Conservation (phyloP, 331 rosid species). For the Acacia concinna region DNA sequence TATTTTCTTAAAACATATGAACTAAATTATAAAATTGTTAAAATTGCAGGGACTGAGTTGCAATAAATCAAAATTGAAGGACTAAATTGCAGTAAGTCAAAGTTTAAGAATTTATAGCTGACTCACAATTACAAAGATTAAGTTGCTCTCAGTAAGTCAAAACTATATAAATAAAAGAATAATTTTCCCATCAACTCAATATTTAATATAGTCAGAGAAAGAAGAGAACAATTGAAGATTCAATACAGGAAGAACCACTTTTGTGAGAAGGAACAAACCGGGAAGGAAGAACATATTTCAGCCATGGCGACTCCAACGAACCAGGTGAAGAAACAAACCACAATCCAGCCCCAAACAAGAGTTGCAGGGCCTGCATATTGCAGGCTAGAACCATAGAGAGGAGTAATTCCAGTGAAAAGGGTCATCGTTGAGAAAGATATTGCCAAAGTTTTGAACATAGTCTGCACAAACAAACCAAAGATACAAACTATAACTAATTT, state of each 20-base stretch:
- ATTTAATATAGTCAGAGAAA: background rate
- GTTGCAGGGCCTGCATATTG: conserved; percentile 81
- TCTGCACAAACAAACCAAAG: conserved; percentile 46
- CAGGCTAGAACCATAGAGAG: conserved; percentile 80
- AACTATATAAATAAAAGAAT: too few relatives aligned
- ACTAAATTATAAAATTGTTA: too few relatives aligned
- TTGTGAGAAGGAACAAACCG: conserved; percentile 46
- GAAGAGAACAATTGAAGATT: background rate
- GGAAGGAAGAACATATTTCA: conserved; percentile 92
- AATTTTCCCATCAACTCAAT: background rate
- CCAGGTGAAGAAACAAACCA: conserved; percentile 84
- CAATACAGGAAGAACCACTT: background rate
- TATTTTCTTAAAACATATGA: too few relatives aligned
- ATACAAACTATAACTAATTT: background rate
- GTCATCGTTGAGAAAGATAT: conserved; percentile 87
- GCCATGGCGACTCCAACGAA: conserved; percentile 89
- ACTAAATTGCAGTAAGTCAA: too few relatives aligned
- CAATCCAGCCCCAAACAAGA: conserved; percentile 92
- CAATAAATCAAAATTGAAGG: too few relatives aligned
- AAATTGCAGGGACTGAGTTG: too few relatives aligned
- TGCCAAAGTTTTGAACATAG: conserved; percentile 83
- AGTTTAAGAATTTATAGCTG: too few relatives aligned
- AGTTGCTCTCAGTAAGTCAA: too few relatives aligned
- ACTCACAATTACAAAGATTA: too few relatives aligned
- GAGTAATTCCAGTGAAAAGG: conserved; percentile 90